A percentile compares a stretch with the other conserved stretches of the same genome.
Evolutionary conservation across 495 filamentous ascomycete species (phyloP).

Genomic region (Aspergillus conjunctus): DNA sequence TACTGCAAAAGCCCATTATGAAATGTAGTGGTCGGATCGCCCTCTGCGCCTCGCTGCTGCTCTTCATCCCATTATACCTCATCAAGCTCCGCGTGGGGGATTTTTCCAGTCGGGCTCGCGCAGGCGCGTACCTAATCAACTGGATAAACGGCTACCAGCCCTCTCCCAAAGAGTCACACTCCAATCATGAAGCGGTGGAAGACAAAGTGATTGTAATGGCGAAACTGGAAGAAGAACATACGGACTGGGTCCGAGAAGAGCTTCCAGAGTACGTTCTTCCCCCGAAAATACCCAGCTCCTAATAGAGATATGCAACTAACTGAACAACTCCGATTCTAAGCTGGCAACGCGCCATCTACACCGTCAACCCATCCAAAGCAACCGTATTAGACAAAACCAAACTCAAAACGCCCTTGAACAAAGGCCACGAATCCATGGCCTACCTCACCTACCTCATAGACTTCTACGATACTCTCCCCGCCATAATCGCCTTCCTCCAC

Average conservation of each 20-base stretch:
- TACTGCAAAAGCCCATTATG: conserved; percentile 34
- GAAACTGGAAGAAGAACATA: conserved; percentile 56
- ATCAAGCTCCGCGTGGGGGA: conserved; percentile 43
- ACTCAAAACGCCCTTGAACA: conserved; percentile 55
- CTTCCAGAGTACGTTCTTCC: conserved; percentile 48
- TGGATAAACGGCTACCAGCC: conserved; percentile 33
- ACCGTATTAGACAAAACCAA: conserved; percentile 43
- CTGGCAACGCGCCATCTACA: conserved; percentile 64
- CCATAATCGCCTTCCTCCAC: conserved; percentile 70
- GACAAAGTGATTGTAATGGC: conserved; percentile 63
- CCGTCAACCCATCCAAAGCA: conserved; percentile 60
- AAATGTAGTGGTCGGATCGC: conserved; percentile 40
- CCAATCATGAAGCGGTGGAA: conserved; percentile 21
- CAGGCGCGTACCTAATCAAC: conserved; percentile 43
- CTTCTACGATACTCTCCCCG: conserved; percentile 66
- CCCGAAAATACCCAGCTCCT: not conserved
- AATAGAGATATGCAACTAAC: not conserved
- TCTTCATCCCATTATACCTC: conserved; percentile 40
- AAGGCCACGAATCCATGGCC: conserved; percentile 75
- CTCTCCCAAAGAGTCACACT: conserved; percentile 8
- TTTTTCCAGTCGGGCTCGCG: conserved; percentile 47
- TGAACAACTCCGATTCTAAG: conserved; percentile 25
- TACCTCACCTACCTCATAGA: conserved; percentile 76
- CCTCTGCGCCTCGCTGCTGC: conserved; percentile 32
- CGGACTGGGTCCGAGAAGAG: conserved; percentile 61